Conservation (phyloP, 73 alveolate genomes). For the Symbiodinium natans region DNA sequence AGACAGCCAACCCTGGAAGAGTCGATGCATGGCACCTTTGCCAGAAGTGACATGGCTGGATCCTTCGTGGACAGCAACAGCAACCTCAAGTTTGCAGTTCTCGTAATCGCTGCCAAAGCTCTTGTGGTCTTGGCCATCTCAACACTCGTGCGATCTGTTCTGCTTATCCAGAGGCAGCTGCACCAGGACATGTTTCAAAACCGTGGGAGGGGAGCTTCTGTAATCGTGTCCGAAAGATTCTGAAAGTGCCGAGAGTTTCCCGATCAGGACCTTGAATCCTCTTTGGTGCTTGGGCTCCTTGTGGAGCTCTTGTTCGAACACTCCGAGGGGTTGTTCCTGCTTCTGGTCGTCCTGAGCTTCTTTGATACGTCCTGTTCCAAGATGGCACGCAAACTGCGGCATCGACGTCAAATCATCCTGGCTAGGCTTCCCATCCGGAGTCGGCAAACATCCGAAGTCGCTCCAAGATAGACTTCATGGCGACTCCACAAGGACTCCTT, state of each 20-base stretch:
- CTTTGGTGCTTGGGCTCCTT: conserved; percentile 61
- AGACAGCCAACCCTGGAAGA: neutral
- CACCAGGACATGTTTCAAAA: neutral
- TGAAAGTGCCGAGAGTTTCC: neutral
- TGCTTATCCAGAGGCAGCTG: conserved; percentile 17
- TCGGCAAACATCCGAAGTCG: neutral
- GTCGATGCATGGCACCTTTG: neutral
- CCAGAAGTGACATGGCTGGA: neutral
- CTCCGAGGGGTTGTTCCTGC: conserved; percentile 55
- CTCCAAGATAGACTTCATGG: neutral
- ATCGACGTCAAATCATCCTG: conserved; percentile 11
- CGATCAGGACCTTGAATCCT: conserved; percentile 36
- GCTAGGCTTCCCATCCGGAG: conserved; percentile 11
- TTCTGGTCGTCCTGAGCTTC: conserved; percentile 15
- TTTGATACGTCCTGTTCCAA: conserved; percentile 64
- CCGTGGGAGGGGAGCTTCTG: neutral
- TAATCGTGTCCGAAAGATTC: neutral
- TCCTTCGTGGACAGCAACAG: neutral
- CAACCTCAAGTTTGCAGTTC: conserved; percentile 54
- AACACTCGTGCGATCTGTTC: conserved; percentile 27
- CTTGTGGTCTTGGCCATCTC: conserved; percentile 57
- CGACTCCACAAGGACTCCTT: neutral
- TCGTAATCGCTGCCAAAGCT: conserved; percentile 64
- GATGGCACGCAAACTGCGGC: conserved; percentile 11
- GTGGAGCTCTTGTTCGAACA: conserved; percentile 63